Base-by-base conservation (phyloP, 208 protist genomes). In the Trypanosoma grayi region DNA sequence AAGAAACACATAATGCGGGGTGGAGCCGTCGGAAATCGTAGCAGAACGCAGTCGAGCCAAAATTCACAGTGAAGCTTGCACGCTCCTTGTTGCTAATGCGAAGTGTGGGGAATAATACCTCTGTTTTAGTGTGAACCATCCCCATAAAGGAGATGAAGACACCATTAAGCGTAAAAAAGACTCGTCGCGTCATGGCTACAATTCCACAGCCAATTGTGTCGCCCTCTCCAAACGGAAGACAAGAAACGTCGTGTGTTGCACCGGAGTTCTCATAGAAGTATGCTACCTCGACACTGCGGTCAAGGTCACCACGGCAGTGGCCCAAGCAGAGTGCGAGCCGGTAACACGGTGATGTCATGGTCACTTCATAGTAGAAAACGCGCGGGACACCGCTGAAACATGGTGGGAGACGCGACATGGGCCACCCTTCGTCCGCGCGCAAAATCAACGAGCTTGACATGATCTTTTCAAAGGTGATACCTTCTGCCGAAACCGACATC, bases 91-190 rank as follows among this genome's bases (percentile, higher is more conserved):
- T 82, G 45, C 81, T 81, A 45, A 96, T 81, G 13, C 69, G 79
- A 24, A 96, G 41, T 11, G 72, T 66, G 4, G 90, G 90, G 60
- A 79, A 92, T 10, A 96, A 50, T 6, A 65, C 34, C 22, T 83
- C 68, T 31, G 60, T 51, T 43, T 65, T 66, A 13, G 76, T 74
- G 18, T 58, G 53, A 8, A 88, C 70, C 33, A 50, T 55, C 22
- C 79, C 83, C 39, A 79, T 66, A 53, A 79, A 87, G n/a, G 73
- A 76, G 25, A 93, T 70, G 28, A 96, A 89, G 40, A 65, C 56
- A 30, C 90, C 90, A 62, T 96, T 96, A 6, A 93, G 78, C 0
- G 90, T 96, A 67, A 90, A 91, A 59, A 94, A 93, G 18, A 96
- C 69, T 13, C 66, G 72, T 37, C 83, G 77, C 25, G 70, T 85